Evolutionary conservation across 2,329 filamentous ascomycete genomes (phyloP), one percentile per base, ranked within the genome.

Genomic region (Metarhizium rileyi): DNA sequence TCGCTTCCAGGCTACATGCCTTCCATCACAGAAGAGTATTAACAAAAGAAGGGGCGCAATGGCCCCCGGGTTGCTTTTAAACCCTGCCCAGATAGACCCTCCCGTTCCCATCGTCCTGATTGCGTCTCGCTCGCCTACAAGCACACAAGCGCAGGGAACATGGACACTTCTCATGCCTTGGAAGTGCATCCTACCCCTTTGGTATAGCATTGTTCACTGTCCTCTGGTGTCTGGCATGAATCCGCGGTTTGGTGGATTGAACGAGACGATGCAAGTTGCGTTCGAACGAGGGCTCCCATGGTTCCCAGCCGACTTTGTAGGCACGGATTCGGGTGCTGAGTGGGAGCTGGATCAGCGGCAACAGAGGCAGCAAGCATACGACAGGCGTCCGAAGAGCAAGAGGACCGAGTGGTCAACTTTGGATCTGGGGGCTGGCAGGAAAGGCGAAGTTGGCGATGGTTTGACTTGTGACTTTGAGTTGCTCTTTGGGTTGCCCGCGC

Each of bases 151-250:
- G 1, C 81, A 85, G 44, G 84, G 85, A 0, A 83, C 76, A 0
- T 97, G 90, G 89, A 93, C 84, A 0, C 64, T 97, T 1, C 73
- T 97, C 23, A 76, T 93, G 3, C 93, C 93, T 0, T 96, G 91
- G 89, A 90, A 87, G 62, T 95, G 87, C 58, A 85, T 97, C 33
- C 73, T 81, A 33, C 81, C 88, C 0, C 74, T 96, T 28, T 98
- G 93, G 93, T 85, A 91, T 58, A 83, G 81, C 44, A 69, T 97
- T 14, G 84, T 95, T 68, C 89, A 89, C 61, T 89, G 84, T 52
- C 87, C 88, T 0, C 73, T 94, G 1, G 86, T 83, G 0, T 86
- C 83, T 1, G 90, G 90, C 7, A 84, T 85, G 0, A 94, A 89
- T 52, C 86, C 88, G 1, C 77, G 84, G 23, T 89, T 95, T 57